Evolutionary conservation across 164 flowering plant species (phyloP), one percentile per base, ranked within the genome.

Genomic region (Aristolochia californica): DNA sequence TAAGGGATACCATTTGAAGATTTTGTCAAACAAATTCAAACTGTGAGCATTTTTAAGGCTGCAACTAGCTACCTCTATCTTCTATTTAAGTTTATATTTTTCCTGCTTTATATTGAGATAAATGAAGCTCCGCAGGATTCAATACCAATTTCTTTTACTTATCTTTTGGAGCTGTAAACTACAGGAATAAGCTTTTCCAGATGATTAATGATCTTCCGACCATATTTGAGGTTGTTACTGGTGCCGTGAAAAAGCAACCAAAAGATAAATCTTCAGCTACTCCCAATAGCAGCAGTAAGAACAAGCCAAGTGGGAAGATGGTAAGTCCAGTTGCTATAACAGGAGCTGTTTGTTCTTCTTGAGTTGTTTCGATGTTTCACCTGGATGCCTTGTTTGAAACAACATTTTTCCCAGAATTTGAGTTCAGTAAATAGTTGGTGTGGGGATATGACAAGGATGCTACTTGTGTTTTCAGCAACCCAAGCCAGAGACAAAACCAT

Each of bases 141-240:
- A n/a, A n/a, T n/a, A n/a, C 12, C 20, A 0, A n/a, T n/a, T 48
- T 22, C 51, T 48, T 23, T 22, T 52, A 11, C 55, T 52, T 2
- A 23, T 49, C 49, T 48, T 25, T 30, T 59, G 40, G 53, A 28
- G 43, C 28, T 20, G 40, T 52, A 11, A 43, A 45, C 62, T 48
- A 15, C 86, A 88, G 96, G 84, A 82, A 76, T 74, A 82, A 75
- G 71, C 91, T 88, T 38, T 88, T 88, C 61, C 77, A 74, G 68
- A 82, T 85, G 91, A 82, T 88, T 58, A 88, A 88, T 64, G 96
- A 85, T 43, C 77, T 85, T 44, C 96, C 91, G 10, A 83, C 88
- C 20, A 69, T 88, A 58, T 85, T 78, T 67, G 96, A 88, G 72
- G 73, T 80, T 58, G 83, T 85, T 62, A 74, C 78, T 21, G 87